Evolutionary conservation across 441 rosid species (phyloP).

Genomic region (Pelargonium cotyledonis): DNA sequence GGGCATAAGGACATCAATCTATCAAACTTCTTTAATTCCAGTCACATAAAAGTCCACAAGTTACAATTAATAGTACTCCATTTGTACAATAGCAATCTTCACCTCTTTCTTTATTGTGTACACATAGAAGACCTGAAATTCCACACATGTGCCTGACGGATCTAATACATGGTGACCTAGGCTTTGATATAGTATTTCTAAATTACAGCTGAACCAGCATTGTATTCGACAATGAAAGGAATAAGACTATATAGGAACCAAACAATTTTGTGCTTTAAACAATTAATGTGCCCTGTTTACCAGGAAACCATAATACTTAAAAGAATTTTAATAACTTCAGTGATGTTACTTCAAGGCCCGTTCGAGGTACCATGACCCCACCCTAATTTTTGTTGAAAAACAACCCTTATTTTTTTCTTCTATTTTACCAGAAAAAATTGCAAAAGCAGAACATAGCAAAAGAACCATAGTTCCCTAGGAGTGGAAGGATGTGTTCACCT

Average conservation of each 20-base stretch:
- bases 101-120: neutral
- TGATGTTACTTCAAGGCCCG: neutral
- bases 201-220: too few relatives aligned
- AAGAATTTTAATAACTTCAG: neutral
- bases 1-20: conserved; percentile 9
- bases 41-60: conserved; percentile 4
- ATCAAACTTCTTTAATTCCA: neutral
- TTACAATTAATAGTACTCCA: conserved; percentile 1
- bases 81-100: neutral
- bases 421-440: neutral
- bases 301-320: conserved; percentile 1
- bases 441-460: neutral
- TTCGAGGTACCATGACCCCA: neutral
- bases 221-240: too few relatives aligned
- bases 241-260: neutral
- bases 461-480: neutral
- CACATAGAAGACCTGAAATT: conserved; percentile 3
- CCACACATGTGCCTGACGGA: conserved; percentile 2
- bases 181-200: too few relatives aligned
- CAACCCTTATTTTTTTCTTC: neutral
- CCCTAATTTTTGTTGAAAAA: neutral
- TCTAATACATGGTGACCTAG: too few relatives aligned
- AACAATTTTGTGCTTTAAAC: neutral
- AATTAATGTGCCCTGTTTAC: conserved; percentile 11
- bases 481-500: conserved; percentile 5